These are phyloP conservation scores for Picea engelmannii DNA, from an alignment of 83 land plant species.

Conservation along the genomic window DNA sequence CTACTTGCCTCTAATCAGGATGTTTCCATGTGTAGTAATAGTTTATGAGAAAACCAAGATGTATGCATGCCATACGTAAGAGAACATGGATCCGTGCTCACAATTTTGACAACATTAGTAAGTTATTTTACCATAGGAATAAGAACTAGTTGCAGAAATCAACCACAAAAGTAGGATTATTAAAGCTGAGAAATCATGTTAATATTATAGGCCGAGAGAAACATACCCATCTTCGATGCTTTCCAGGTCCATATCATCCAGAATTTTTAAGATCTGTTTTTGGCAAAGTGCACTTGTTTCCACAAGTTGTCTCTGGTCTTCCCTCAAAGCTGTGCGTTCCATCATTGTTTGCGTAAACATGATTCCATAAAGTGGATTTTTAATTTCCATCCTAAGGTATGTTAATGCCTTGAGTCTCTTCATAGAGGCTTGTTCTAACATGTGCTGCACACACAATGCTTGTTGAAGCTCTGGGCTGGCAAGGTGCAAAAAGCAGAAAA, in stretches of 20 bases:
- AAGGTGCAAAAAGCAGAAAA: conserved; percentile 75
- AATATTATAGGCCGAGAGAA: neutral
- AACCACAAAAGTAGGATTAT: neutral
- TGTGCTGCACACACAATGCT: conserved; percentile 58
- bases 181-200: neutral
- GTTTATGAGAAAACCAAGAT: neutral
- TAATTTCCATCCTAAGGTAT: conserved; percentile 55
- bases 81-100: neutral
- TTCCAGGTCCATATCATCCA: conserved; percentile 72
- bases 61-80: neutral
- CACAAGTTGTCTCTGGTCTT: conserved; percentile 55
- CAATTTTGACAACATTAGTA: neutral
- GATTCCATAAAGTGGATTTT: conserved; percentile 67
- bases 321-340: conserved; percentile 53
- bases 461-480: conserved; percentile 78
- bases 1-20: neutral
- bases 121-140: neutral
- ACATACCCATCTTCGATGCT: conserved; percentile 72
- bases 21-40: neutral
- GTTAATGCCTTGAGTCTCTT: conserved; percentile 63
- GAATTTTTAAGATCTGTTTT: conserved; percentile 58
- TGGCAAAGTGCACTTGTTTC: conserved; percentile 59
- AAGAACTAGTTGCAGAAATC: neutral
- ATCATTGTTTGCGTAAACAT: conserved; percentile 42
- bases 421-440: conserved; percentile 51